Base-by-base conservation (phyloP, 441 rosid species). In the Croton setiger region DNA sequence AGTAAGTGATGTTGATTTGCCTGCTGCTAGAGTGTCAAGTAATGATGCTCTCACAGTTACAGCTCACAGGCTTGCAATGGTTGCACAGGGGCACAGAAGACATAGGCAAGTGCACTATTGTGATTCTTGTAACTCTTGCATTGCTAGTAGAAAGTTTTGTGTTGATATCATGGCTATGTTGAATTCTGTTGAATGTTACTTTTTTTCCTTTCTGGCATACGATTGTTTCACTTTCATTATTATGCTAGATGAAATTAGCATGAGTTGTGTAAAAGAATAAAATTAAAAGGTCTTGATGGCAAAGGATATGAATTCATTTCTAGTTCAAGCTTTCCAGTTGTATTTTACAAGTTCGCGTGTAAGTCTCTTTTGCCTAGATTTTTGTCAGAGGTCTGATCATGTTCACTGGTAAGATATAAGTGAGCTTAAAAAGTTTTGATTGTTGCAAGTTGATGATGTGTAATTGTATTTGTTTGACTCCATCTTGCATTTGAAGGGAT, bases 61-160 rank as follows among this genome's bases (percentile, higher is more conserved):
- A 47, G 78, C 96, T 18, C 89, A 79, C 72, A 86, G 91, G 79
- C 88, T 88, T 11, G 88, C 86, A 15, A 75, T 80, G 82, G 76
- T 90, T 48, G 87, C 87, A 9, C 82, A 70, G 73, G 83, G 82
- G 43, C 93, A 72, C 35, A 79, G 65, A 75, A 86, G 76, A 62
- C 85, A 83, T 77, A 87, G 94, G 98, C 81, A 82, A 70, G 88
- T 76, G 27, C 36, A 63, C 55, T 4, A 18, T 54, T 55, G 11
- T 63, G 0, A 51, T 67, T 31, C 5, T 54, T 8, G 13, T 7
- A 21, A 17, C 43, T 68, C 41, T n/a, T 36, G 7, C 21, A 43
- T 62, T 43, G 36, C 60, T 37, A 49, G 53, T 59, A 12, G 14
- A 33, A 44, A 13, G 37, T 37, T 57, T 56, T 45, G 15, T 17